phyloP scores from a whole-genome alignment of 1,139 yeast species.

The Kluyveromyces sp. region DNA sequence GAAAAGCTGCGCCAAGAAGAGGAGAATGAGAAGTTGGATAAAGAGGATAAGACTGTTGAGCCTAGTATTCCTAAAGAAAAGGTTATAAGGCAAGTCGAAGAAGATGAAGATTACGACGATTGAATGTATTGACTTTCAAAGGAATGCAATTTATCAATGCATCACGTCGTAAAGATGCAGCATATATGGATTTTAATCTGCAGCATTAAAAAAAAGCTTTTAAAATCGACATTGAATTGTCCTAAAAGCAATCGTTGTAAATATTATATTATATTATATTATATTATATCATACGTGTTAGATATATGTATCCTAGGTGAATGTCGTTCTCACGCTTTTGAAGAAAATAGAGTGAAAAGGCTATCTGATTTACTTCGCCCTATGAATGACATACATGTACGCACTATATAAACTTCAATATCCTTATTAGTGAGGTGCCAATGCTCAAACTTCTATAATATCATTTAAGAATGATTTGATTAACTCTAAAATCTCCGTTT shows the following conservation, averaged over 20 bases:
- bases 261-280: background rate
- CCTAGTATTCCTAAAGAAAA: slow-evolving; percentile 39
- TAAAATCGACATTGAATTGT: no score
- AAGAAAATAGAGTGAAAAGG: no score
- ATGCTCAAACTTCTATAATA: slow-evolving; percentile 20
- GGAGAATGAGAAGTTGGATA: slow-evolving; percentile 21
- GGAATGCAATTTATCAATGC: background rate
- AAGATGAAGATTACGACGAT: slow-evolving; percentile 79
- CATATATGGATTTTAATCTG: no score
- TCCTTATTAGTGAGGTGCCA: background rate
- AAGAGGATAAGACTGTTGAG: slow-evolving; percentile 24
- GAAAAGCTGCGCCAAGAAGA: slow-evolving; percentile 35
- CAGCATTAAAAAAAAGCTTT: background rate
- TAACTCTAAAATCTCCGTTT: slow-evolving; percentile 48
- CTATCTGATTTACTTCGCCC: no score
- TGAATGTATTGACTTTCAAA: slow-evolving; percentile 28
- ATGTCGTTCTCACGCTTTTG: no score
- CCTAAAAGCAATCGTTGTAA: background rate
- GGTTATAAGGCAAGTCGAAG: slow-evolving; percentile 70
- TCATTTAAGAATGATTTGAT: slow-evolving; percentile 57
- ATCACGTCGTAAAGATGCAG: background rate
- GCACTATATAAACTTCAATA: no score
- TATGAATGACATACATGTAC: no score
- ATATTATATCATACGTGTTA: no score
- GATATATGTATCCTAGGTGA: no score